A percentile compares a stretch with the other conserved stretches of the same genome.
Evolutionary conservation across 2,329 filamentous ascomycete genomes (phyloP).

Genomic region (Talaromyces albobiverticillius): DNA sequence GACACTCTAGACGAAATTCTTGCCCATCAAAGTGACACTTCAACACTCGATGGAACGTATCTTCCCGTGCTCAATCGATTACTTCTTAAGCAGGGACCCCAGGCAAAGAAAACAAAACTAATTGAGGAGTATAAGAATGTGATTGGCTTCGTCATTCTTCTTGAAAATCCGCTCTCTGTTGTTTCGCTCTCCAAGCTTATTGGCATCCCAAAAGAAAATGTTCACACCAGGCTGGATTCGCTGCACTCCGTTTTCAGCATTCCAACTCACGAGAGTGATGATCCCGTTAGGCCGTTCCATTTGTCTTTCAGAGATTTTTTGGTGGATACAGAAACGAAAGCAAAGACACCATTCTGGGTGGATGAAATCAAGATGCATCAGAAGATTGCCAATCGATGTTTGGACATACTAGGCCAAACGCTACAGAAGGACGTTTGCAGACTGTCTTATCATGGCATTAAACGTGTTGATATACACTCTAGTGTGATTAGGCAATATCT

Average conservation of each 20-base stretch:
- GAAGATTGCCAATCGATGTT: not conserved
- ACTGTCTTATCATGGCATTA: not conserved
- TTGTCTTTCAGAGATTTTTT: conserved; percentile 33
- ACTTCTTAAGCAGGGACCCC: not conserved
- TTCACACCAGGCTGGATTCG: not conserved
- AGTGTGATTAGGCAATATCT: not conserved
- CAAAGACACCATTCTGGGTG: conserved; percentile 24
- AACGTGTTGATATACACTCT: not conserved
- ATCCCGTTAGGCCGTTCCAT: not conserved
- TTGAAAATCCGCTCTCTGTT: conserved; percentile 8
- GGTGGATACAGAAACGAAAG: conserved; percentile 19
- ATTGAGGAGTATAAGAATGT: conserved; percentile 18
- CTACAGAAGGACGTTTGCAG: conserved; percentile 5
- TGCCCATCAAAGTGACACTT: not conserved
- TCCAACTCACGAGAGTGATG: not conserved
- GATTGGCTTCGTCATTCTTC: conserved; percentile 22
- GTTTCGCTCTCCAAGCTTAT: conserved; percentile 17
- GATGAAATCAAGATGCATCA: not conserved
- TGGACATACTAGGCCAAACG: not conserved
- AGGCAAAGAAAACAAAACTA: conserved; percentile 13
- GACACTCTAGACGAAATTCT: not conserved
- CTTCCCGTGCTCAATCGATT: not conserved
- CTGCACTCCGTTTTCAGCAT: not conserved
- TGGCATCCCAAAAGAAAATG: not conserved
- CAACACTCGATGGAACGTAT: not conserved